These are phyloP conservation scores for Morella rubra DNA, from an alignment of 306 rosid species.

Conservation along the genomic window DNA sequence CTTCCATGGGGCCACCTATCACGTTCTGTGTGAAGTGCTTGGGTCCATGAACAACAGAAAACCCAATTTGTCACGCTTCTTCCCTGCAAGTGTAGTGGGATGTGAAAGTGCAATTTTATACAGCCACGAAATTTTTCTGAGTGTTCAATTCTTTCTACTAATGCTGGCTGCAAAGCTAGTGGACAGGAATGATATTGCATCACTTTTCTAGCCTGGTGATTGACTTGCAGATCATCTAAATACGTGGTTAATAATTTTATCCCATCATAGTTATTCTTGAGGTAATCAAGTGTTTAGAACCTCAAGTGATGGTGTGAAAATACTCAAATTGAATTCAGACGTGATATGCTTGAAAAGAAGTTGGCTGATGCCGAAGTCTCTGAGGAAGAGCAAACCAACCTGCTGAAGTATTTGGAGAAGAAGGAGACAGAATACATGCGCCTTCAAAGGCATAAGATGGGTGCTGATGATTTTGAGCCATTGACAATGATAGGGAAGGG, in stretches of 20 bases:
- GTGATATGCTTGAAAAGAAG: constrained; percentile 86
- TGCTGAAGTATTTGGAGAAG: constrained; percentile 90
- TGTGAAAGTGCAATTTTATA: neutral
- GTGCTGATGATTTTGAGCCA: constrained; percentile 97
- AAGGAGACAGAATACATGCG: constrained; percentile 99
- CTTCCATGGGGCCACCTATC: too few species aligned
- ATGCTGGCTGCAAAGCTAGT: neutral
- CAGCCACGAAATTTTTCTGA: neutral
- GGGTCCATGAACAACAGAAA: neutral
- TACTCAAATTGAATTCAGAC: constrained; percentile 50
- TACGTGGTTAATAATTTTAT: neutral
- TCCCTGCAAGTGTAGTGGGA: too few species aligned
- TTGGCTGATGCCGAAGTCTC: constrained; percentile 98
- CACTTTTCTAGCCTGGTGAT: neutral
- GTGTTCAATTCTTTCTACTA: neutral
- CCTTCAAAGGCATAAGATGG: constrained; percentile 99
- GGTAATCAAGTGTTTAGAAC: constrained; percentile 8
- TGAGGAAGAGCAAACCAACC: constrained; percentile 95
- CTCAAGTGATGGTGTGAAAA: constrained; percentile 12
- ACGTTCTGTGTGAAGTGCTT: neutral
- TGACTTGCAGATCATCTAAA: neutral
- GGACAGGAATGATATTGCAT: neutral
- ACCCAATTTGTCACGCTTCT: neutral
- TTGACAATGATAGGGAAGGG: constrained; percentile 99
- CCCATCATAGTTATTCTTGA: neutral